A percentile compares a stretch with the other conserved stretches of the same genome.
phyloP scores from a whole-genome alignment of 495 filamentous ascomycete genomes.

The Apodospora peruviana region DNA sequence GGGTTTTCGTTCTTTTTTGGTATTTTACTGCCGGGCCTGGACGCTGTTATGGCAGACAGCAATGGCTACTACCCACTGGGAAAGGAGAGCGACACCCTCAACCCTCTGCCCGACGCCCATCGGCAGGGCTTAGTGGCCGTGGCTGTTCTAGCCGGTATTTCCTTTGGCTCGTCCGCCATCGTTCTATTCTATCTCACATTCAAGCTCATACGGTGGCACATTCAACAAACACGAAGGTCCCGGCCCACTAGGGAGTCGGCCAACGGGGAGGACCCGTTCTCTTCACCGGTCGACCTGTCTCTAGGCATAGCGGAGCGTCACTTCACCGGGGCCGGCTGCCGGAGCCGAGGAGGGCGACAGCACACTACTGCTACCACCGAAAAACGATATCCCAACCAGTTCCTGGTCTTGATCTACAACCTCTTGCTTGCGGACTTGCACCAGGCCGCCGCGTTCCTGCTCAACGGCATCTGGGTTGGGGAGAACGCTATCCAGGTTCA shows the following conservation, averaged over 20 bases:
- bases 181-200: constrained; percentile 48
- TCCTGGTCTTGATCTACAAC: constrained; percentile 68
- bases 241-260: background rate
- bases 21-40: background rate
- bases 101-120: constrained; percentile 41
- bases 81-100: constrained; percentile 13
- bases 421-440: constrained; percentile 69
- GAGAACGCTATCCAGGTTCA: constrained; percentile 51
- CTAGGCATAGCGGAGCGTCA: constrained; percentile 18
- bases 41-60: constrained; percentile 2
- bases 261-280: background rate
- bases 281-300: constrained; percentile 16
- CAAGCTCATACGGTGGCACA: constrained; percentile 48
- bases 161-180: constrained; percentile 44
- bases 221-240: constrained; percentile 10
- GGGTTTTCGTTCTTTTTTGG: too few species aligned
- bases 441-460: constrained; percentile 61
- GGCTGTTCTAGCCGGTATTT: constrained; percentile 47
- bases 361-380: background rate
- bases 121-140: constrained; percentile 44
- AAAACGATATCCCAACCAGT: constrained; percentile 53
- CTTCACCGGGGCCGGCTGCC: constrained; percentile 3
- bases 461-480: constrained; percentile 57
- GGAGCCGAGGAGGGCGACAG: background rate
- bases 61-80: background rate